These are phyloP conservation scores for Lasiodiplodia sp. DNA, from an alignment of 2,329 filamentous ascomycete genomes.

Conservation along the genomic window DNA sequence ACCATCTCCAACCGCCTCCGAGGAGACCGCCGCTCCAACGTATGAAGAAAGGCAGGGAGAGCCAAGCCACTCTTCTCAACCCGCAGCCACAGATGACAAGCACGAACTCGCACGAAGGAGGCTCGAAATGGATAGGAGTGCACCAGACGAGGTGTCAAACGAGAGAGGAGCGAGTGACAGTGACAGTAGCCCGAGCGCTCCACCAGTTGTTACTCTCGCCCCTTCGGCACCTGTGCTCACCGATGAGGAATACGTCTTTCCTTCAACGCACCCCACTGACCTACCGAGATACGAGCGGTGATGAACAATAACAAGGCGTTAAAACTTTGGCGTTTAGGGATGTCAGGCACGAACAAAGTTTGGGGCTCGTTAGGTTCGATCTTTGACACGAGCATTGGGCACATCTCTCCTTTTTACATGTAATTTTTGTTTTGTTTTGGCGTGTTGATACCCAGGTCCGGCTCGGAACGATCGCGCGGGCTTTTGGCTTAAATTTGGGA, in stretches of 20 bases:
- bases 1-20: neutral
- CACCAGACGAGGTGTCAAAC: slow-evolving; percentile 38
- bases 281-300: slow-evolving; percentile 30
- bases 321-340: slow-evolving; percentile 13
- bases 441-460: slow-evolving; percentile 28
- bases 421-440: slow-evolving; percentile 7
- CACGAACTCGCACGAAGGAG: slow-evolving; percentile 70
- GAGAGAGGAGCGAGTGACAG: neutral
- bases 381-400: slow-evolving; percentile 13
- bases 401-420: neutral
- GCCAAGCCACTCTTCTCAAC: neutral
- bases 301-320: slow-evolving; percentile 21
- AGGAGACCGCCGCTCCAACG: slow-evolving; percentile 6
- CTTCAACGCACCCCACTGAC: slow-evolving; percentile 11
- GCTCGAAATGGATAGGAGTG: slow-evolving; percentile 51
- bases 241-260: slow-evolving; percentile 27
- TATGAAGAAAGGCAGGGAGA: slow-evolving; percentile 9
- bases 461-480: slow-evolving; percentile 17
- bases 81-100: slow-evolving; percentile 71
- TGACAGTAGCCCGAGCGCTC: neutral
- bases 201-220: neutral
- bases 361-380: neutral
- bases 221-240: slow-evolving; percentile 28
- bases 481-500: slow-evolving; percentile 21
- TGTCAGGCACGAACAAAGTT: slow-evolving; percentile 9